Percentiles rank a stretch among this genome's conserved stretches.
These are phyloP conservation scores for Mycena galopus DNA, from an alignment of 768 basidiomycete genomes.

Conservation along the genomic window DNA sequence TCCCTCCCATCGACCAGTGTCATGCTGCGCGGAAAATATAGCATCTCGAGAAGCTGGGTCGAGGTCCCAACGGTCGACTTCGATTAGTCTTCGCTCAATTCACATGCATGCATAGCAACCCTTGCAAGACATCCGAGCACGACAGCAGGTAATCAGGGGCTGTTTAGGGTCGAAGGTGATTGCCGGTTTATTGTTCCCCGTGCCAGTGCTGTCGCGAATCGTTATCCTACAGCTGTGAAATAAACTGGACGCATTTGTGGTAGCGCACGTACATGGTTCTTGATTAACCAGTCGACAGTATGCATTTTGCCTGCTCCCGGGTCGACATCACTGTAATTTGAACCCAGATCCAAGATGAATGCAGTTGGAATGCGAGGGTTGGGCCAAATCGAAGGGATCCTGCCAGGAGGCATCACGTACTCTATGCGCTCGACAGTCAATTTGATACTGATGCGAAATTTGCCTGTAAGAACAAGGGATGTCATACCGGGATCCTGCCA, in stretches of 20 bases:
- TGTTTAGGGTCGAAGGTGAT: not conserved
- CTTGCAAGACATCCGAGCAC: not conserved
- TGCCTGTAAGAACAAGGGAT: not conserved
- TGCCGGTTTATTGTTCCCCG: not conserved
- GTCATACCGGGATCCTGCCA: constrained; percentile 8
- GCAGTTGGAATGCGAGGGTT: not conserved
- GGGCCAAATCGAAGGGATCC: not conserved
- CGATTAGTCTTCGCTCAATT: not conserved
- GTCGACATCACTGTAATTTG: not conserved
- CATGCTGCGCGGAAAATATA: constrained; percentile 3
- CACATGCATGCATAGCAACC: not conserved
- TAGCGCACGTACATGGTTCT: not conserved
- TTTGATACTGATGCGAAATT: not conserved
- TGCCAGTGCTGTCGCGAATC: not conserved
- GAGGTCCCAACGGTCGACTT: not conserved
- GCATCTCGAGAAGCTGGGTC: not conserved
- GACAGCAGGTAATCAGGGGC: not conserved
- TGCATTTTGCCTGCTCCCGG: not conserved
- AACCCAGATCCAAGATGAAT: not conserved
- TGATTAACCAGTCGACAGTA: not conserved
- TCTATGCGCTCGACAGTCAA: not conserved
- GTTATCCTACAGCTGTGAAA: constrained; percentile 3
- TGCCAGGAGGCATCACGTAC: not conserved
- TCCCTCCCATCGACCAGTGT: constrained; percentile 7
- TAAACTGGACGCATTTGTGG: not conserved